Base-by-base conservation (phyloP, 768 basidiomycete species). In the Leucocoprinus birnbaumii region DNA sequence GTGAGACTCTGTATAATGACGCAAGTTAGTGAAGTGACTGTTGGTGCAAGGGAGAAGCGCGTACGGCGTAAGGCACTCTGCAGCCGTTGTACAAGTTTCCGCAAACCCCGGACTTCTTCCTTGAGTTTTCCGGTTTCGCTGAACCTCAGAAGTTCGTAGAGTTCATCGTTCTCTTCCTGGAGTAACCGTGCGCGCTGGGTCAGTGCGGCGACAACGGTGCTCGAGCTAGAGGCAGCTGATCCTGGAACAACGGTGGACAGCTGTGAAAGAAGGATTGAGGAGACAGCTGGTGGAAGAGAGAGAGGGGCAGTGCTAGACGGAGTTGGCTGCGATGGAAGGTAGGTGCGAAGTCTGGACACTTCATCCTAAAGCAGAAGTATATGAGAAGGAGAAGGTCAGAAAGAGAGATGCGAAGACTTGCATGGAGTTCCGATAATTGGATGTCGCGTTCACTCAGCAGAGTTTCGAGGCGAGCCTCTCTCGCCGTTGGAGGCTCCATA, bases 161-260 rank as follows among this genome's bases (percentile, higher is more conserved):
- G 68, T 59, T 94, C 91, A 60, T 94, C 90, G 57, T 94, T 94
- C 68, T 94, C 91, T 53, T 91, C 87, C 65, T 94, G 91, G 9
- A 94, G 72, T 16, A 85, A 68, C 46, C 82, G 82, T 24, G 82
- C 80, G 45, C 89, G 78, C 63, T 92, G 90, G 0, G 82, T 87
- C 55, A 94, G 77, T 0, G 91, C 91, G n/a, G 84, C 75, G 37
- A 81, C 70, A 27, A 89, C 85, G 1, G 86, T 87, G 59, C 76
- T 80, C 10, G 74, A 75, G 21, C 72, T 68, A 35, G 72, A 59
- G 27, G 70, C 59, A 47, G 66, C 56, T 45, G 61, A 59, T 61
- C 66, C 61, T 53, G 67, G 59, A 14, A 74, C 61, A n/a, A 70
- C 65, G 50, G 72, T 71, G 61, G 77, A 75, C 60, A 92, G 69